Base-by-base conservation (phyloP, 1,284 basidiomycete species). In the Neolentinus lepideus region DNA sequence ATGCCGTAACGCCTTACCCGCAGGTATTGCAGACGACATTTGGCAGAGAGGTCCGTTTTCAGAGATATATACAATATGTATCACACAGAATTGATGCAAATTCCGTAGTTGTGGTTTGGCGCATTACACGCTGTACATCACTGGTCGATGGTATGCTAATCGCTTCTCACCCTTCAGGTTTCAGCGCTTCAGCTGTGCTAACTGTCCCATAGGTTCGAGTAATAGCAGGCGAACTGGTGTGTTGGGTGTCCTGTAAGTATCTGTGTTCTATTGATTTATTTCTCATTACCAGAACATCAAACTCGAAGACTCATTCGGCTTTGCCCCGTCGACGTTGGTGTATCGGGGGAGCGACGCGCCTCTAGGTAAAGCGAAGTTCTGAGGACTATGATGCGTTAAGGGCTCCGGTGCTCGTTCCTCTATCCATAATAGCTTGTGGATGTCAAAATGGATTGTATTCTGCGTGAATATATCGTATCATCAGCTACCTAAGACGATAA, bases 91-190 rank as follows among this genome's bases (percentile, higher is more conserved):
- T 16, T 46, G 6, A 19, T 46, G n/a, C 24, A 25, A 46, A 10
- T 46, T 50, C 19, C 10, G 27, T 51, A 92, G 88, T 68, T 93
- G n/a, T 93, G 91, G 91, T 93, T 93, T 67, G 80, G 81, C n/a
- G 81, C 77, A 24, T 69, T 93, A 26, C 90, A 93, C 66, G 90
- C 90, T 48, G 85, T 92, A 35, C 88, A 91, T 68, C 89, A 90
- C 66, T 91, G 87, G 87, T 88, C 87, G 16, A 90, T 90, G 86
- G 86, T 89, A 65, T 46, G n/a, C 26, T 55, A 27, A 21, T 36
- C 46, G 19, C 19, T 29, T n/a, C 22, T 45, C n/a, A n/a, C n/a
- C n/a, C n/a, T n/a, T n/a, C n/a, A n/a, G n/a, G n/a, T 26, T 52
- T 52, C 6, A 31, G 29, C 35, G 48, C 19, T n/a, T 24, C 0